Conservation (phyloP, 441 rosid genomes). For the Adansonia grandidieri region DNA sequence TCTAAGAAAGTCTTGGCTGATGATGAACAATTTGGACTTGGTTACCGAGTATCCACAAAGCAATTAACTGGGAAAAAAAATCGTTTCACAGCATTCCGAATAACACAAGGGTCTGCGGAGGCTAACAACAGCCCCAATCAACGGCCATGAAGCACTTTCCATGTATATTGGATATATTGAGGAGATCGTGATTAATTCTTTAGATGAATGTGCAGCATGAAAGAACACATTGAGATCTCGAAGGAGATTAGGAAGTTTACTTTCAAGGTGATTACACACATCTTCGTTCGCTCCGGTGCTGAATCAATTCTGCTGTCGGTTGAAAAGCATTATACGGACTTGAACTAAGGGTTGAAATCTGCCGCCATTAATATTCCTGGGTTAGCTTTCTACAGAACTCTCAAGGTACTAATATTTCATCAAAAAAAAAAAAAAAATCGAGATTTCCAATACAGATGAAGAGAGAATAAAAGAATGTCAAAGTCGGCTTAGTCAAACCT, state of each 20-base stretch:
- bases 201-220: slow-evolving; percentile 39
- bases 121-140: slow-evolving; percentile 33
- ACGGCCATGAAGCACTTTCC: slow-evolving; percentile 40
- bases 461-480: background rate
- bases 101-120: slow-evolving; percentile 41
- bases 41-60: slow-evolving; percentile 36
- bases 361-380: slow-evolving; percentile 21
- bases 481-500: background rate
- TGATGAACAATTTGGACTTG: slow-evolving; percentile 38
- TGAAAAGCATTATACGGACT: slow-evolving; percentile 17
- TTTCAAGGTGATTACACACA: slow-evolving; percentile 41
- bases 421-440: background rate
- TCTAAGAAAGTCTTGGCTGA: slow-evolving; percentile 35
- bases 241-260: slow-evolving; percentile 38
- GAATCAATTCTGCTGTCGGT: background rate
- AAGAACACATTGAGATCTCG: slow-evolving; percentile 32
- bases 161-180: slow-evolving; percentile 35
- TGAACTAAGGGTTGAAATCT: slow-evolving; percentile 20
- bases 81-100: slow-evolving; percentile 35
- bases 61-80: slow-evolving; percentile 34
- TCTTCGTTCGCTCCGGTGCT: slow-evolving; percentile 22
- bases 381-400: slow-evolving; percentile 14
- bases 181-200: slow-evolving; percentile 30
- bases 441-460: background rate
- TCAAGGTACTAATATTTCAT: slow-evolving; percentile 3